phyloP scores from a whole-genome alignment of 169 alveolate species.

The Besnoitia besnoiti region DNA sequence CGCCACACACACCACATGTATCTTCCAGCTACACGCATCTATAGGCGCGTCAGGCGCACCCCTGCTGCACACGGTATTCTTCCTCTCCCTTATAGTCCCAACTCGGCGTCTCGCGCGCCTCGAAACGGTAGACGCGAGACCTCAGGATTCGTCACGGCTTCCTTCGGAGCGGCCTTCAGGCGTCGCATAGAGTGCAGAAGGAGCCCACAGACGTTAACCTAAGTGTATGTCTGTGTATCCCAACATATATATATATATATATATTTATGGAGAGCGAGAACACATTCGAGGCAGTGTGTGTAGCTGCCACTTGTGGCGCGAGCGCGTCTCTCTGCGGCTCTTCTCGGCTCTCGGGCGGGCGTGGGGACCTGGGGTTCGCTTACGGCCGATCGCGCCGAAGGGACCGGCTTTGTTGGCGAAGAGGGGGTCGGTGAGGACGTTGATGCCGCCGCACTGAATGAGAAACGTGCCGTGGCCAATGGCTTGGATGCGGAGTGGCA shows the following conservation, averaged over 20 bases:
- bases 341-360: not conserved
- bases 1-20: no score
- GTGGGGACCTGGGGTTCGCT: no score
- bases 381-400: slow-evolving; percentile 29
- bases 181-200: no score
- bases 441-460: slow-evolving; percentile 42
- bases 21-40: no score
- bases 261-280: not conserved
- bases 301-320: not conserved
- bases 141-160: no score
- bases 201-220: not conserved
- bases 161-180: no score
- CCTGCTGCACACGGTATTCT: no score
- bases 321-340: not conserved
- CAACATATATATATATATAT: not conserved
- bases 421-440: slow-evolving; percentile 42
- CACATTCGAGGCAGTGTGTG: not conserved
- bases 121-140: no score
- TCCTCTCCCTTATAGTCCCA: no score
- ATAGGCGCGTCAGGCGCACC: no score
- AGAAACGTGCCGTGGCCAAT: slow-evolving; percentile 49
- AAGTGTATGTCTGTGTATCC: not conserved
- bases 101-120: no score
- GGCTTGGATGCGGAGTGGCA: slow-evolving; percentile 32
- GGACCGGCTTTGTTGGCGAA: slow-evolving; percentile 36